These are phyloP conservation scores for Fusarium sp. DNA, from an alignment of 2,329 filamentous ascomycete species.

Conservation along the genomic window DNA sequence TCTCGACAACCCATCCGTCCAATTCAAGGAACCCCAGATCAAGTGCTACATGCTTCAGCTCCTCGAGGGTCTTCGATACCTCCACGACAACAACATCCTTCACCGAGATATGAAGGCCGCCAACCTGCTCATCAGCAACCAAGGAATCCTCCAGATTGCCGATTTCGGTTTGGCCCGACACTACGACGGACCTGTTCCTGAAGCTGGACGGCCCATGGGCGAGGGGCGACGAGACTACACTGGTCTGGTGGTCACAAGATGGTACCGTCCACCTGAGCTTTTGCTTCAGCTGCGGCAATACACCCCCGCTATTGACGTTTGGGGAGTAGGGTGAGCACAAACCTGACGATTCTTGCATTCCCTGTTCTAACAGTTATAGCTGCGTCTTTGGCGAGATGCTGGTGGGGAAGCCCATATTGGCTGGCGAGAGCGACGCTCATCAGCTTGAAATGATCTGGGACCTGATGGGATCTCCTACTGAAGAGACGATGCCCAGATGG, in stretches of 20 bases:
- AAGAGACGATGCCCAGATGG: conserved; percentile 95
- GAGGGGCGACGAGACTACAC: conserved; percentile 93
- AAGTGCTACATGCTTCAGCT: conserved; percentile 98
- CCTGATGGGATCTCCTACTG: conserved; percentile 88
- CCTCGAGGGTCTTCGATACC: conserved; percentile 87
- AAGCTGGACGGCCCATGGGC: conserved; percentile 82
- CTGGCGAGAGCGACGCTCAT: conserved; percentile 88
- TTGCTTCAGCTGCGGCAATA: conserved; percentile 89
- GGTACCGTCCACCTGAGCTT: conserved; percentile 96
- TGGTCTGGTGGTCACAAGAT: conserved; percentile 94
- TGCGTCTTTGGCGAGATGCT: conserved; percentile 99
- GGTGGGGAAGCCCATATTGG: conserved; percentile 89
- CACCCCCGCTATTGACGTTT: conserved; percentile 98
- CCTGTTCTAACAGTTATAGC: conserved; percentile 59
- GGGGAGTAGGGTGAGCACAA: conserved; percentile 87
- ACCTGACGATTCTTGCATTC: background rate
- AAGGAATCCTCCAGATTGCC: conserved; percentile 92
- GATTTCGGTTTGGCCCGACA: conserved; percentile 96
- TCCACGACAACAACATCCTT: conserved; percentile 90
- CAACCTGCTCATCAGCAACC: conserved; percentile 95
- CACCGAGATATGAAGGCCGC: conserved; percentile 99
- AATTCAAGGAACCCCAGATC: conserved; percentile 89
- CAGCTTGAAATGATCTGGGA: conserved; percentile 96
- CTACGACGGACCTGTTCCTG: conserved; percentile 87
- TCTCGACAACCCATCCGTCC: conserved; percentile 92